Evolutionary conservation across 441 rosid genomes (phyloP).

Genomic region (Biscutella laevigata): DNA sequence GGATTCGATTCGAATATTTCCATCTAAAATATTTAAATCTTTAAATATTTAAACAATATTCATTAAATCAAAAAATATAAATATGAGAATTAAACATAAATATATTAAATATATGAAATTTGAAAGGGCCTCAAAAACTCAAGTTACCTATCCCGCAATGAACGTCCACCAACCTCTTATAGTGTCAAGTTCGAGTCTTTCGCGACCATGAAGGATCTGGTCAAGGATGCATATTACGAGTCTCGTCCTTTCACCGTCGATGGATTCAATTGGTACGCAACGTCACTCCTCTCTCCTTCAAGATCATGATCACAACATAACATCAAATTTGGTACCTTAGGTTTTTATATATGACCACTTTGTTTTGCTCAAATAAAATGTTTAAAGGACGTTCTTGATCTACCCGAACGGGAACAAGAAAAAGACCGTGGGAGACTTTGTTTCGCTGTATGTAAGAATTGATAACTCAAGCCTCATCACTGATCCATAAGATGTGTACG

Average conservation of each 20-base stretch:
- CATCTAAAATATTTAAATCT: too few relatives aligned
- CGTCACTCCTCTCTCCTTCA: background rate
- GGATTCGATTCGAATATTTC: too few relatives aligned
- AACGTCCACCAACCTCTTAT: constrained; percentile 12
- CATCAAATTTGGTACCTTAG: background rate
- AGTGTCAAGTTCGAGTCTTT: constrained; percentile 6
- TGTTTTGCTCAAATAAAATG: background rate
- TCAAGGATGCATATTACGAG: constrained; percentile 6
- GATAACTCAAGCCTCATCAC: background rate
- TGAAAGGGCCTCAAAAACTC: too few relatives aligned
- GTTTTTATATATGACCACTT: background rate
- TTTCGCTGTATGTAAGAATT: constrained; percentile 8
- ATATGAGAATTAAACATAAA: too few relatives aligned
- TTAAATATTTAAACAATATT: too few relatives aligned
- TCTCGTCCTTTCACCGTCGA: background rate
- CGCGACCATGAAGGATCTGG: background rate
- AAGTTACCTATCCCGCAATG: too few relatives aligned
- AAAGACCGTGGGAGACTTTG: background rate
- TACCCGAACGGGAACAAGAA: constrained; percentile 8
- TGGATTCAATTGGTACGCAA: constrained; percentile 18
- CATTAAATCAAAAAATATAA: too few relatives aligned
- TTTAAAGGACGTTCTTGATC: constrained; percentile 17
- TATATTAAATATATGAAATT: too few relatives aligned
- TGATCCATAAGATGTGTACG: constrained; percentile 8
- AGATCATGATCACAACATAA: background rate